These are phyloP conservation scores for Pyricularia sp. DNA, from an alignment of 2,329 filamentous ascomycete species.

Conservation along the genomic window DNA sequence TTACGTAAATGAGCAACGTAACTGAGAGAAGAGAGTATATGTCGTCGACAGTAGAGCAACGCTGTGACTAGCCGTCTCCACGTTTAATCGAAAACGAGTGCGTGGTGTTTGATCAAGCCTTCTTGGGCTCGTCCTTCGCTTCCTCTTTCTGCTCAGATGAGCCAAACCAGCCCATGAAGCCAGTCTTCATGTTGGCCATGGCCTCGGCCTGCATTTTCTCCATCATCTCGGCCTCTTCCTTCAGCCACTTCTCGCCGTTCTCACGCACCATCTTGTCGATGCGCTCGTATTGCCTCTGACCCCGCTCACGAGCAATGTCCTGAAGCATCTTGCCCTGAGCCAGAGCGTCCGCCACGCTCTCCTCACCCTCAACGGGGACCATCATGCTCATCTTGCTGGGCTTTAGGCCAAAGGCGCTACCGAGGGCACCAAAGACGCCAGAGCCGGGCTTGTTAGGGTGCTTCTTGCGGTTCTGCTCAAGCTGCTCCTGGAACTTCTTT, in stretches of 20 bases:
- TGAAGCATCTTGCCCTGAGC: conserved; percentile 95
- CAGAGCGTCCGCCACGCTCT: conserved; percentile 64
- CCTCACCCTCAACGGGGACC: conserved; percentile 51
- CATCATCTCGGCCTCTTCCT: conserved; percentile 81
- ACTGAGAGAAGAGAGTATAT: not conserved
- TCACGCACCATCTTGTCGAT: conserved; percentile 86
- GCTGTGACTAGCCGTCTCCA: not conserved
- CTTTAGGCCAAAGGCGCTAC: conserved; percentile 70
- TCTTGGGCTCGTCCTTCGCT: conserved; percentile 9
- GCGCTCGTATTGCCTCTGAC: conserved; percentile 80
- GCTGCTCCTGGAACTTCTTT: conserved; percentile 72
- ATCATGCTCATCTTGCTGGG: conserved; percentile 53
- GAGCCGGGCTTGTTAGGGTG: conserved; percentile 34
- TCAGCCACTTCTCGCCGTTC: conserved; percentile 88
- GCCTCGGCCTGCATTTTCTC: conserved; percentile 86
- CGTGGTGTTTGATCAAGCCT: not conserved
- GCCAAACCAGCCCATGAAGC: conserved; percentile 51
- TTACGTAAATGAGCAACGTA: not conserved
- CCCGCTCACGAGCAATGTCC: conserved; percentile 86
- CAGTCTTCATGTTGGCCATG: conserved; percentile 85
- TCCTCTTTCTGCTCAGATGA: conserved; percentile 8
- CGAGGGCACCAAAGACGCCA: conserved; percentile 57
- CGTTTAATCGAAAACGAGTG: not conserved
- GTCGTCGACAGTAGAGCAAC: not conserved
- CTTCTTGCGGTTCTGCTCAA: conserved; percentile 60